Evolutionary conservation across 1,284 basidiomycete genomes (phyloP).

Genomic region (Melampsora medusae): DNA sequence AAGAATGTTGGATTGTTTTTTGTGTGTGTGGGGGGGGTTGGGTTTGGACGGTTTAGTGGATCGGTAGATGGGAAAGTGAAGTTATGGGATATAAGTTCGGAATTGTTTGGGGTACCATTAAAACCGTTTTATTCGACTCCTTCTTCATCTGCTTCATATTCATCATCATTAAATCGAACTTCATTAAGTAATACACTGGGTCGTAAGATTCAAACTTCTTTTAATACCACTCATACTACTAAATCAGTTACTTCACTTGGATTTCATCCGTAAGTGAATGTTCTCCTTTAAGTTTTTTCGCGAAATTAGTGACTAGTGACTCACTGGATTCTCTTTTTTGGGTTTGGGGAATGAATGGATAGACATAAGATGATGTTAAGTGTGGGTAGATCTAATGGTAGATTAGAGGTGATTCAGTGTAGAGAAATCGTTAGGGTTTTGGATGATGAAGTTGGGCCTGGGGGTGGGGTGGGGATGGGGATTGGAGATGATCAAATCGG

Average conservation of each 20-base stretch:
- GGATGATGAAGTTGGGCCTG: neutral
- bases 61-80: constrained; percentile 42
- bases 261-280: constrained; percentile 37
- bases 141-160: neutral
- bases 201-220: too few species aligned
- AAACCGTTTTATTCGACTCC: neutral
- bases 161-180: neutral
- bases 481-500: neutral
- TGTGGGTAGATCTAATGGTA: neutral
- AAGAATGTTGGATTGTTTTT: too few species aligned
- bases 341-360: neutral
- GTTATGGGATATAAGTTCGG: constrained; percentile 29
- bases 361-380: constrained; percentile 8
- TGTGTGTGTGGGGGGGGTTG: too few species aligned
- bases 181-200: neutral
- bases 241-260: constrained; percentile 29
- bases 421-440: constrained; percentile 1
- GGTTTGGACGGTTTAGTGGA: neutral
- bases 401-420: constrained; percentile 5
- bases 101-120: neutral
- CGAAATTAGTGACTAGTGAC: too few species aligned
- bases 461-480: too few species aligned
- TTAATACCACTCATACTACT: too few species aligned
- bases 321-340: neutral
- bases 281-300: neutral